These are phyloP conservation scores for Cordyceps pruinosa DNA, from an alignment of 2,329 filamentous ascomycete genomes.

Conservation along the genomic window DNA sequence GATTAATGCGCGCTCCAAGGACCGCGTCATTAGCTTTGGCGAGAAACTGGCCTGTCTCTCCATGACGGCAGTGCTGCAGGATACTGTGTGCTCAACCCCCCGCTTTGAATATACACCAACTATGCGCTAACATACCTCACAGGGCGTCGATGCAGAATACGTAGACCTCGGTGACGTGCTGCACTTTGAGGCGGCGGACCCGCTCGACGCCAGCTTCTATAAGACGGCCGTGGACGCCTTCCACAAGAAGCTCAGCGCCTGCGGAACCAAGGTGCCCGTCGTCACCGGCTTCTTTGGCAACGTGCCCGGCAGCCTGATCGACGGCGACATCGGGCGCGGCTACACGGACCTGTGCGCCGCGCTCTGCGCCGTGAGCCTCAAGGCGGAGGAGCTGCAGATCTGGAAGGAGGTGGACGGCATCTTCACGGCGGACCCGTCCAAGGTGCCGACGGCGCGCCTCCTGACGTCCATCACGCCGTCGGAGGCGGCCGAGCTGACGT, in stretches of 20 bases:
- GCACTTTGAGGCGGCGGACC: slow-evolving; percentile 54
- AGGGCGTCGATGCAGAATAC: slow-evolving; percentile 79
- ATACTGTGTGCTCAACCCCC: slow-evolving; percentile 42
- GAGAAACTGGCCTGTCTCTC: slow-evolving; percentile 93
- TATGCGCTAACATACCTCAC: slow-evolving; percentile 21
- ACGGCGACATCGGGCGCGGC: slow-evolving; percentile 81
- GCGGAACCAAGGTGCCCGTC: slow-evolving; percentile 63
- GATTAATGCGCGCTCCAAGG: slow-evolving; percentile 71
- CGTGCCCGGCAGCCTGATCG: slow-evolving; percentile 83
- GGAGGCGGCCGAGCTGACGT: slow-evolving; percentile 92
- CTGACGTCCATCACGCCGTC: slow-evolving; percentile 83
- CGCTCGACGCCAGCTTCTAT: slow-evolving; percentile 64
- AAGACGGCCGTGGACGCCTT: slow-evolving; percentile 55
- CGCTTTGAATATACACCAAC: background rate
- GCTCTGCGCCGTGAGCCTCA: slow-evolving; percentile 80
- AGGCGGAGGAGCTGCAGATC: slow-evolving; percentile 83
- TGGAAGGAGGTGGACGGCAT: slow-evolving; percentile 99
- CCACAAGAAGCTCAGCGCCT: slow-evolving; percentile 56
- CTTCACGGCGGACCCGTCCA: slow-evolving; percentile 76
- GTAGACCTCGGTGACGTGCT: slow-evolving; percentile 82
- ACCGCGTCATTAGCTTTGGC: slow-evolving; percentile 87
- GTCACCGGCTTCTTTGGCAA: slow-evolving; percentile 93
- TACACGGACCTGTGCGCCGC: slow-evolving; percentile 97
- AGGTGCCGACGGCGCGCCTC: slow-evolving; percentile 89
- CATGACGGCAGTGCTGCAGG: slow-evolving; percentile 77